Evolutionary conservation across 257 asterid species (phyloP).

Genomic region (Primulina tabacum): DNA sequence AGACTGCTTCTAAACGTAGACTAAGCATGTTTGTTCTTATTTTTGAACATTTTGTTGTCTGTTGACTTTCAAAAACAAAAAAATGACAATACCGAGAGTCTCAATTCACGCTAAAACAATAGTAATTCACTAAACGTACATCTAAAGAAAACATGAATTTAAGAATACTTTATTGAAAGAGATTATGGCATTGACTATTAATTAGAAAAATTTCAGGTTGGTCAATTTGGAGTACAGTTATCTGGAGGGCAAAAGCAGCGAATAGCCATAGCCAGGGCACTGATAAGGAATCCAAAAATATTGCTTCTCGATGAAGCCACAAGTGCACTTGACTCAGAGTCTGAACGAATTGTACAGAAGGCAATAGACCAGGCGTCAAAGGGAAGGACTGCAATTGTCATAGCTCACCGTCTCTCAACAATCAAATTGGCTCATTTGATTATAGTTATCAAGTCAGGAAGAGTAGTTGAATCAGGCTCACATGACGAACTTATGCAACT

Average conservation of each 20-base stretch:
- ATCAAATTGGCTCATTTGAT: conserved; percentile 51
- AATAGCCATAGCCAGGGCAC: conserved; percentile 81
- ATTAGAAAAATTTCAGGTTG: conserved; percentile 48
- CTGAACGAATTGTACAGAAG: conserved; percentile 61
- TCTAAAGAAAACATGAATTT: background rate
- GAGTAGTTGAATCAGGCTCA: conserved; percentile 63
- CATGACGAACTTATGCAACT: conserved; percentile 61
- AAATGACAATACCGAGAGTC: background rate
- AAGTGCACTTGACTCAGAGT: conserved; percentile 71
- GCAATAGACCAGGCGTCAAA: conserved; percentile 69
- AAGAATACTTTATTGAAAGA: background rate
- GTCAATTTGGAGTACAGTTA: conserved; percentile 71
- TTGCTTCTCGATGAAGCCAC: conserved; percentile 82
- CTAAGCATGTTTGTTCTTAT: background rate
- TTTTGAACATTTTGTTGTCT: background rate
- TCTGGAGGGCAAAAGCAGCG: conserved; percentile 90
- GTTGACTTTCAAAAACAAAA: background rate
- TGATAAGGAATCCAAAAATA: conserved; percentile 69
- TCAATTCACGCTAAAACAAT: background rate
- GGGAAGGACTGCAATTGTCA: conserved; percentile 63
- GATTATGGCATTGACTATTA: background rate
- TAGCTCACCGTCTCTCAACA: conserved; percentile 83
- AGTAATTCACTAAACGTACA: background rate
- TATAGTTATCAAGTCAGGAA: conserved; percentile 54
- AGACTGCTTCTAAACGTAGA: conserved; percentile 5